Evolutionary conservation across 129 eudicot genomes (phyloP).

Genomic region (Chrysanthemum makinoi): DNA sequence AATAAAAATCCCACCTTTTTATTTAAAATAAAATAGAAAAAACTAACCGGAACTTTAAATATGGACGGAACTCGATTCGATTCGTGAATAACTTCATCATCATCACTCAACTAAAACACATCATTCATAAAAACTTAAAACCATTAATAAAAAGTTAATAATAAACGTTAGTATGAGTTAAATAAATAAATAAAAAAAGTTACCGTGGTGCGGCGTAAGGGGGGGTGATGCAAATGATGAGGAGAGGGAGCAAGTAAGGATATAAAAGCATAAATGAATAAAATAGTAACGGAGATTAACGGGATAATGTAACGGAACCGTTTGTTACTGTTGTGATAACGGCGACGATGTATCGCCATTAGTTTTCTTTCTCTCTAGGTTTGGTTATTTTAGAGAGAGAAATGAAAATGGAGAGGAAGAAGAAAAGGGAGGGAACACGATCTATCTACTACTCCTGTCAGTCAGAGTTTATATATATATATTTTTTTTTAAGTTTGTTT

Average conservation of each 20-base stretch:
- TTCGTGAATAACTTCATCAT: slow-evolving; percentile 23
- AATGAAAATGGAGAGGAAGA: neutral
- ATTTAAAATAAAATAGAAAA: slow-evolving; percentile 3
- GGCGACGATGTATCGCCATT: slow-evolving; percentile 69
- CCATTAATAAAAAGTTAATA: neutral
- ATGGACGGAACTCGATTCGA: slow-evolving; percentile 24
- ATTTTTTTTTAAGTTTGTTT: slow-evolving; percentile 26
- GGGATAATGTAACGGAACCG: slow-evolving; percentile 46
- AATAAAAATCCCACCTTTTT: too few species aligned
- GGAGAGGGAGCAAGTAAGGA: slow-evolving; percentile 81
- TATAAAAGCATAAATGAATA: slow-evolving; percentile 50
- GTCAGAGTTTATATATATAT: slow-evolving; percentile 20
- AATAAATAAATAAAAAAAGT: neutral
- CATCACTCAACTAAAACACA: slow-evolving; percentile 20
- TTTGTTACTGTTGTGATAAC: slow-evolving; percentile 30
- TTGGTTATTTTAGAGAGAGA: slow-evolving; percentile 22
- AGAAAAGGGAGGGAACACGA: slow-evolving; percentile 49
- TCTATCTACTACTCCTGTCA: slow-evolving; percentile 27
- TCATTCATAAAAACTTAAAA: neutral
- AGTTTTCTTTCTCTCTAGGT: neutral
- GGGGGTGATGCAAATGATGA: slow-evolving; percentile 34
- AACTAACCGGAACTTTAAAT: slow-evolving; percentile 68
- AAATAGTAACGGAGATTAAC: slow-evolving; percentile 38
- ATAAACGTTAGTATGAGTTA: neutral
- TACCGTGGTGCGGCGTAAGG: slow-evolving; percentile 33